Base-by-base conservation (phyloP, 352 stramenopile species). In the Phytophthora colocasiae region DNA sequence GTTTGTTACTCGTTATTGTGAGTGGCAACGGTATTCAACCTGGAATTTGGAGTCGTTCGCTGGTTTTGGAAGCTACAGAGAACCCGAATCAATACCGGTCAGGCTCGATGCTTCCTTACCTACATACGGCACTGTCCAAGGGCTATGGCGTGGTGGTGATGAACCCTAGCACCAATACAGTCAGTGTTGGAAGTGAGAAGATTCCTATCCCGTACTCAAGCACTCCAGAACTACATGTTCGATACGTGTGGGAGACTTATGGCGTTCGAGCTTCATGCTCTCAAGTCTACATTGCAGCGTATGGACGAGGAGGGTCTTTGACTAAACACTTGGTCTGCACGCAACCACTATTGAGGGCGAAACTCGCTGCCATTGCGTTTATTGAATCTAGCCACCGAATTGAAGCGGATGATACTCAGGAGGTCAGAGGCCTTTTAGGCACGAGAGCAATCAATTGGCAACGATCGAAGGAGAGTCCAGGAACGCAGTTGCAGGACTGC, bases 21-120 rank as follows among this genome's bases (percentile, higher is more conserved):
- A 90, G 83, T 59, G 87, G 87, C 49, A 93, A 93, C 57, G 87
- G 87, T 58, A 93, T 95, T 67, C 87, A 93, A 54, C 87, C 87
- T 4, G 87, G 87, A 51, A 95, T 95, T 32, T 95, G 87, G 87
- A 95, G 87, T 58, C 85, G 87, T 44, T 91, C 80, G 48, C 80
- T 95, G 22, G 87, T 95, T 52, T 75, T 95, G 38, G 87, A 95
- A 46, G 74, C 85, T 7, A 76, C 72, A 2, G 83, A 90, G 60
- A 75, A 80, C 29, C 79, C 83, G 8, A 84, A 91, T 63, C 87
- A 95, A 59, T 93, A 95, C 64, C 83, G 87, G 43, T 92, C 87
- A 1, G 86, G 86, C 15, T 94, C 86, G 39, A 94, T 94, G 86
- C 66, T 93, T 2, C 86, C 86, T 24, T 95, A 95, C 63, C 60